phyloP scores from a whole-genome alignment of 176 grass and related monocot genomes.

The Eleusine indica region DNA sequence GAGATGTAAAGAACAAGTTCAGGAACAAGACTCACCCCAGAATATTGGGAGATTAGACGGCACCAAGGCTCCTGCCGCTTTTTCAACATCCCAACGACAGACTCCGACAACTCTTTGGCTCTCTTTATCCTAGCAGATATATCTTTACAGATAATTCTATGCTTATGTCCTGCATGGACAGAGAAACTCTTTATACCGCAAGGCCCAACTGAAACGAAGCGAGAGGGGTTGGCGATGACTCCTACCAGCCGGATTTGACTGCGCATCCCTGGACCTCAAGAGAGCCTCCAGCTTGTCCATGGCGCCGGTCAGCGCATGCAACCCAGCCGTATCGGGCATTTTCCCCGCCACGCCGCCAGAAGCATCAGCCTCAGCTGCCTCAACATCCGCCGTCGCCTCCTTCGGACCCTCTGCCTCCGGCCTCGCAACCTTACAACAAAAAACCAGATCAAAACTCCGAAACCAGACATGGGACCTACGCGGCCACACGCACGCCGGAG shows the following conservation, averaged over 20 bases:
- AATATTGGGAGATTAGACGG: slow-evolving; percentile 70
- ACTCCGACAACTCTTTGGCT: slow-evolving; percentile 46
- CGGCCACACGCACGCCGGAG: neutral
- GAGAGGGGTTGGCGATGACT: neutral
- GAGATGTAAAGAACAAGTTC: neutral
- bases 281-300: slow-evolving; percentile 58
- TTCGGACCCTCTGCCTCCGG: slow-evolving; percentile 24
- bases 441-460: slow-evolving; percentile 29
- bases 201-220: neutral
- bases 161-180: slow-evolving; percentile 42
- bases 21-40: slow-evolving; percentile 43
- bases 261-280: slow-evolving; percentile 39
- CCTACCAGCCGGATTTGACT: slow-evolving; percentile 39
- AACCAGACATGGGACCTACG: neutral
- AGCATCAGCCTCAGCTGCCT: neutral
- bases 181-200: neutral
- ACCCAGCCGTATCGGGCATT: slow-evolving; percentile 34
- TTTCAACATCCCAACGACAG: slow-evolving; percentile 40
- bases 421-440: slow-evolving; percentile 18
- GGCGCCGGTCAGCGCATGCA: slow-evolving; percentile 54
- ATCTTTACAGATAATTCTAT: slow-evolving; percentile 27
- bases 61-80: slow-evolving; percentile 58
- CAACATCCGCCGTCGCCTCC: slow-evolving; percentile 3
- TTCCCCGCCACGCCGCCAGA: neutral
- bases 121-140: slow-evolving; percentile 46